Percentiles rank a stretch among this genome's conserved stretches.
Conservation (phyloP, 495 filamentous ascomycete genomes). For the Penicillium daleae region DNA sequence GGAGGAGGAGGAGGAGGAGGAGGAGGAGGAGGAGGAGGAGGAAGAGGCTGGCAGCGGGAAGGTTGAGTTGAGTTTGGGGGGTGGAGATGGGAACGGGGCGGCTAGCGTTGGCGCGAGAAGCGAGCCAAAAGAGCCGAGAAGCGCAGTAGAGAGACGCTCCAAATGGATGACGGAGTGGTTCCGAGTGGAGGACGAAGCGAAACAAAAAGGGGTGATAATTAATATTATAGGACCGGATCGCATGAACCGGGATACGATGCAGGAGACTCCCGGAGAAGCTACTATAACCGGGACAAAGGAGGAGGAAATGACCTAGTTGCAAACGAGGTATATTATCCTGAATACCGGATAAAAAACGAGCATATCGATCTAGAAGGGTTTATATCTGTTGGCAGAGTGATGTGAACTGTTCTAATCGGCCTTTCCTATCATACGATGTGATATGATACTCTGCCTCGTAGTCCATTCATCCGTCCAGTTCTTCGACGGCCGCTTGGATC, state of each 20-base stretch:
- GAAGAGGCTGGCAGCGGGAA: conserved; percentile 38
- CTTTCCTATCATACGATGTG: too few species aligned
- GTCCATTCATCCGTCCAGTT: background rate
- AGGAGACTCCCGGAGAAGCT: background rate
- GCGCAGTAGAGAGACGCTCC: conserved; percentile 16
- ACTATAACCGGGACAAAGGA: background rate
- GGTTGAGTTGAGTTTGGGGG: conserved; percentile 30
- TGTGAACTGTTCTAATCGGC: too few species aligned
- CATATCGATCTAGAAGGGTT: background rate
- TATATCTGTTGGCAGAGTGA: background rate
- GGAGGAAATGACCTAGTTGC: conserved; percentile 11
- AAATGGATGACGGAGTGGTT: background rate
- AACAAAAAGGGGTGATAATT: background rate
- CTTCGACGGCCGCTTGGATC: too few species aligned
- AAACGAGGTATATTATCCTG: too few species aligned
- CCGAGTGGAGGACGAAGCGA: background rate
- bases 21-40: conserved; percentile 25
- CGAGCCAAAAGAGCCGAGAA: conserved; percentile 43
- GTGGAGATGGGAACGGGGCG: conserved; percentile 31
- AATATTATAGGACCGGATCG: background rate
- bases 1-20: conserved; percentile 17
- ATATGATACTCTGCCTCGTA: background rate
- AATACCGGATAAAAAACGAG: background rate
- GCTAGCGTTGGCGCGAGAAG: conserved; percentile 45
- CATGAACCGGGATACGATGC: background rate